phyloP scores from a whole-genome alignment of 768 basidiomycete species.

The Dictyophora rubrovolvata region DNA sequence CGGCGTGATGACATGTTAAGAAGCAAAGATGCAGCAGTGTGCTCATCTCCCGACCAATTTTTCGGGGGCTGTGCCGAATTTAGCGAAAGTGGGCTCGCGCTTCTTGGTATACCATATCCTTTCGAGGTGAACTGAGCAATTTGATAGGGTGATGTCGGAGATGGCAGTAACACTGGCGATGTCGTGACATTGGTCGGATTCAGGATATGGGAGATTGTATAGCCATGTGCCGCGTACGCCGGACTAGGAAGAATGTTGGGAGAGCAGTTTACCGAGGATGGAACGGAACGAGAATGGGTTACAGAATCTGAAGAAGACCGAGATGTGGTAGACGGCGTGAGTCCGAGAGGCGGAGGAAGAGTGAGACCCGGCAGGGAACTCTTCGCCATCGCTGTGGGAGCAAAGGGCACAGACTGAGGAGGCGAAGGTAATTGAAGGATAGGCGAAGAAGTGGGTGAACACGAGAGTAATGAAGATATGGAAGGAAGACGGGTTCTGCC shows the following conservation, averaged over 20 bases:
- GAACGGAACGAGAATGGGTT: neutral
- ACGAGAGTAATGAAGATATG: constrained; percentile 5
- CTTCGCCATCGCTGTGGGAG: neutral
- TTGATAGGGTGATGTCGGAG: neutral
- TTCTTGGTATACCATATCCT: neutral
- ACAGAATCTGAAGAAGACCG: neutral
- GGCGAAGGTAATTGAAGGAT: neutral
- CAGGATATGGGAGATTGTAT: neutral
- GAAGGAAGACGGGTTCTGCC: constrained; percentile 5
- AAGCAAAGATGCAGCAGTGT: constrained; percentile 56
- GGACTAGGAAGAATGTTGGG: constrained; percentile 20
- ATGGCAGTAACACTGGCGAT: neutral
- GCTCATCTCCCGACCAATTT: constrained; percentile 51
- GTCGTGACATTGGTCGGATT: constrained; percentile 10
- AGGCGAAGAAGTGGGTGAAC: constrained; percentile 1
- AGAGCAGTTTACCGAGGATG: neutral
- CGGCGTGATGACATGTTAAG: constrained; percentile 44
- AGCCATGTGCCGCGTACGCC: constrained; percentile 17
- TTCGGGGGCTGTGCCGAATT: constrained; percentile 21
- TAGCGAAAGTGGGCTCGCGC: constrained; percentile 2
- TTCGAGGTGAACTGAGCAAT: neutral
- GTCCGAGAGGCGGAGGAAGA: constrained; percentile 1
- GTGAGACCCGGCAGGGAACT: neutral
- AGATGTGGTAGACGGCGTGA: neutral
- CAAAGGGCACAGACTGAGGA: constrained; percentile 1